Conservation (phyloP, 2,329 filamentous ascomycete genomes). For the Fusarium brevicatenulatum region DNA sequence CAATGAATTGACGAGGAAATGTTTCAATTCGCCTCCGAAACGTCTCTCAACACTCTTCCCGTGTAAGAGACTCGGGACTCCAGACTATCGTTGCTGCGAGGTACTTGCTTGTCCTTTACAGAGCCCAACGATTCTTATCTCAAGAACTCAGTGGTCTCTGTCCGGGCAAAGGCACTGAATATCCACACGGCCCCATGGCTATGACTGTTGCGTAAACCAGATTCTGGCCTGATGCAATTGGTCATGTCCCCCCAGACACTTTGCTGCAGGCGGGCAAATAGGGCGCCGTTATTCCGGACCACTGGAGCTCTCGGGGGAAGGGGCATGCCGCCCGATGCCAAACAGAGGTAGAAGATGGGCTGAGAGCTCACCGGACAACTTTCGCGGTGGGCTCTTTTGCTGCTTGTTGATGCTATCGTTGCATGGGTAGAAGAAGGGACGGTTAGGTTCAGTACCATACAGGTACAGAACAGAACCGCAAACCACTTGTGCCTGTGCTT, state of each 20-base stretch:
- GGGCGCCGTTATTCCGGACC: slow-evolving; percentile 41
- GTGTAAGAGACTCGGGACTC: slow-evolving; percentile 11
- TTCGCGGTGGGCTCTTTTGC: slow-evolving; percentile 10
- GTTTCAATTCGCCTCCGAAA: slow-evolving; percentile 6
- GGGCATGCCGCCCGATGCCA: slow-evolving; percentile 30
- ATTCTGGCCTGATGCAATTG: slow-evolving; percentile 47
- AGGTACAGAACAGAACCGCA: slow-evolving; percentile 9
- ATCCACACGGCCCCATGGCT: slow-evolving; percentile 20
- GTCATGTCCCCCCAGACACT: slow-evolving; percentile 19
- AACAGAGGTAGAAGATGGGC: slow-evolving; percentile 36
- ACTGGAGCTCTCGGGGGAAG: slow-evolving; percentile 44
- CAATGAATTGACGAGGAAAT: background rate
- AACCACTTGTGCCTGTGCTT: background rate
- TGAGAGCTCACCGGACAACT: slow-evolving; percentile 42
- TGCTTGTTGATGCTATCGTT: slow-evolving; percentile 26
- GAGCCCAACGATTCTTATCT: slow-evolving; percentile 30
- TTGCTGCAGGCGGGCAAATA: slow-evolving; percentile 42
- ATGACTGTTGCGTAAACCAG: slow-evolving; percentile 39
- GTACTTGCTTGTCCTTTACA: background rate
- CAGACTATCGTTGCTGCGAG: slow-evolving; percentile 8
- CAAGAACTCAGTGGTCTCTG: background rate
- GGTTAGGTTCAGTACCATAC: background rate
- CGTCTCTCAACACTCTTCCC: background rate
- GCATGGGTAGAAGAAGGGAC: slow-evolving; percentile 15
- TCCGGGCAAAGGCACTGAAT: background rate